Evolutionary conservation across 768 basidiomycete species (phyloP).

Genomic region (Russula lepida): DNA sequence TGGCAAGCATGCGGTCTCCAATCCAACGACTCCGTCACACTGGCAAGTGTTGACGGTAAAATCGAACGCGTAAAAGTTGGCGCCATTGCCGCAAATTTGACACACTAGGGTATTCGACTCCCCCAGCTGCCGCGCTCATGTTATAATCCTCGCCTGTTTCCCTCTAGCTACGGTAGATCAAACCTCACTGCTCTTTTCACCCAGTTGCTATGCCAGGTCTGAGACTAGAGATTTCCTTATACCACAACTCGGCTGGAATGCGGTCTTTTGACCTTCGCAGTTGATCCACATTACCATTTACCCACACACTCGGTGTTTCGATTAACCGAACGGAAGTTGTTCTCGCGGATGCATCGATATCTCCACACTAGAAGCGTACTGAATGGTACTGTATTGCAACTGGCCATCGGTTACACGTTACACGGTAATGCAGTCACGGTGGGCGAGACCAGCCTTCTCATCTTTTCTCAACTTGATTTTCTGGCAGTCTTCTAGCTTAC

Average conservation of each 20-base stretch:
- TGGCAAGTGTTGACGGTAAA: not conserved
- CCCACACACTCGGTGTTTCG: not conserved
- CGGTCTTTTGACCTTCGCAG: not conserved
- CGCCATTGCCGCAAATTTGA: not conserved
- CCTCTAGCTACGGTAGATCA: not conserved
- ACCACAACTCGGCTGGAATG: not conserved
- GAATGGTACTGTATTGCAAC: not conserved
- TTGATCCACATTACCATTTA: not conserved
- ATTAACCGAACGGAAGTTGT: not conserved
- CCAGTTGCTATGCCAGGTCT: not conserved
- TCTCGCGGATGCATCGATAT: not conserved
- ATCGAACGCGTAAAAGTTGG: not conserved
- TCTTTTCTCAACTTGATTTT: not conserved
- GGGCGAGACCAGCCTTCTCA: not conserved
- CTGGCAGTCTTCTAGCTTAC: not conserved
- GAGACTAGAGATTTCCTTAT: not conserved
- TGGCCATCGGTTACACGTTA: not conserved
- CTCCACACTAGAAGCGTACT: not conserved
- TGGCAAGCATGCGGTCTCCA: slow-evolving; percentile 1
- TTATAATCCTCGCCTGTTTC: not conserved
- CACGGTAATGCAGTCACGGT: not conserved
- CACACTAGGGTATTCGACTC: too few relatives aligned
- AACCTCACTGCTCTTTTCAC: not conserved
- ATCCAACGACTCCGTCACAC: not conserved
- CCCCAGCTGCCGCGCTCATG: too few relatives aligned